Evolutionary conservation across 345 rosid species (phyloP).

Genomic region (Litchi chinensis): DNA sequence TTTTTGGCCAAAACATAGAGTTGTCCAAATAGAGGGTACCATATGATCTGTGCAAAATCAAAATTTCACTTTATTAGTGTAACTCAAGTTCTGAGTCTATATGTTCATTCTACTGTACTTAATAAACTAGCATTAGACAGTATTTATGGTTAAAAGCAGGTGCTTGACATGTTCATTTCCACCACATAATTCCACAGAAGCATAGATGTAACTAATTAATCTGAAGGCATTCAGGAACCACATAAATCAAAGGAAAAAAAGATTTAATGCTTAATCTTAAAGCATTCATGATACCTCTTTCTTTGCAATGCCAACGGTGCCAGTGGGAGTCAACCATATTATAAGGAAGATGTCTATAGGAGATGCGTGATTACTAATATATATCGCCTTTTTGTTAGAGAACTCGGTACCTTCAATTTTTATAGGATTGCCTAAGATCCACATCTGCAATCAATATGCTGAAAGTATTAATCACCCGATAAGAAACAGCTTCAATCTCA

Average conservation of each 20-base stretch:
- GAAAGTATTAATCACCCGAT: not conserved
- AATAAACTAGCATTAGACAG: too few species aligned
- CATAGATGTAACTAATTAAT: not conserved
- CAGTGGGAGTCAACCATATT: constrained; percentile 60
- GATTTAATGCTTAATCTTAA: too few species aligned
- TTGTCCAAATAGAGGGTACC: constrained; percentile 62
- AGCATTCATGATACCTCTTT: constrained; percentile 39
- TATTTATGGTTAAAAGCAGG: too few species aligned
- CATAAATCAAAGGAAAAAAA: not conserved
- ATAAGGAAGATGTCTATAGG: constrained; percentile 55
- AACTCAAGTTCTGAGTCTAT: not conserved
- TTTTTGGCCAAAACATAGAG: constrained; percentile 54
- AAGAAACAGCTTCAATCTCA: too few species aligned
- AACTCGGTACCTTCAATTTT: constrained; percentile 51
- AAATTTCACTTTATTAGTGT: not conserved
- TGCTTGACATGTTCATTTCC: not conserved
- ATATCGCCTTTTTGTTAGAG: constrained; percentile 51
- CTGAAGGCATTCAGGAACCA: not conserved
- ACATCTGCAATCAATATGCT: constrained; percentile 48
- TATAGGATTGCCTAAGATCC: constrained; percentile 58
- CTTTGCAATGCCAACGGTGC: constrained; percentile 62
- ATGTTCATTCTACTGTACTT: not conserved
- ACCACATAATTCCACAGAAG: not conserved
- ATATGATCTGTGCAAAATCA: constrained; percentile 42
- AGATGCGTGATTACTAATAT: constrained; percentile 61